Percentiles rank a stretch among this genome's conserved stretches.
Conservation (phyloP, 441 rosid genomes). For the Sinapis alba region DNA sequence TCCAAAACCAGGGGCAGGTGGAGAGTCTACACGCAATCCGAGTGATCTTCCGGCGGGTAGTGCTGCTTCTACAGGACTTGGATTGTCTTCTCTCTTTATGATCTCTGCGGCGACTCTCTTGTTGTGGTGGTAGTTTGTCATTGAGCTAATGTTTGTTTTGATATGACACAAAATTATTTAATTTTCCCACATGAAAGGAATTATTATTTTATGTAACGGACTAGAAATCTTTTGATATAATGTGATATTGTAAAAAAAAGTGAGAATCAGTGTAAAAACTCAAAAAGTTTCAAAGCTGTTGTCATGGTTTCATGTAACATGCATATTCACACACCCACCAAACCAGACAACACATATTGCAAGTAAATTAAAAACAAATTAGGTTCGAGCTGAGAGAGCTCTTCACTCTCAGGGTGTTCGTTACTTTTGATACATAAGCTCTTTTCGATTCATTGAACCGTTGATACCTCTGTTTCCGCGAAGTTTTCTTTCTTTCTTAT, state of each 20-base stretch:
- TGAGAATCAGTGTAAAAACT: neutral
- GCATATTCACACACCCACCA: too few species aligned
- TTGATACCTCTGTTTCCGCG: too few species aligned
- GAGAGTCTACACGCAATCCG: constrained; percentile 23
- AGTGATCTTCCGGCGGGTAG: constrained; percentile 24
- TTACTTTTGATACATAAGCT: too few species aligned
- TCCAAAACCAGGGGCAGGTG: constrained; percentile 54
- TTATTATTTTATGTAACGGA: neutral
- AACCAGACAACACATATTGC: too few species aligned
- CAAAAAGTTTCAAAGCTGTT: neutral
- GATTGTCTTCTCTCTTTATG: constrained; percentile 39
- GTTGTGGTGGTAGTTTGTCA: constrained; percentile 28
- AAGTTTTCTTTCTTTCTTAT: too few species aligned
- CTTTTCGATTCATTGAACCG: too few species aligned
- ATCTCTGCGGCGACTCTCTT: constrained; percentile 41
- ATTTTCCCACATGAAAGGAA: neutral
- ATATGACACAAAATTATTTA: constrained; percentile 16
- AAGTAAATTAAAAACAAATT: too few species aligned
- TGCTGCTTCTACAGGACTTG: constrained; percentile 32
- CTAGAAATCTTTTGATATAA: neutral
- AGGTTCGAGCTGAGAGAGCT: too few species aligned
- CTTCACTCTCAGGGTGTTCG: too few species aligned
- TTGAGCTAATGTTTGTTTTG: constrained; percentile 15
- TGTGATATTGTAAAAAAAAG: neutral
- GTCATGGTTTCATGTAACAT: neutral